Evolutionary conservation across 73 alveolate genomes (phyloP).

Genomic region (Paramecium sonneborni): DNA sequence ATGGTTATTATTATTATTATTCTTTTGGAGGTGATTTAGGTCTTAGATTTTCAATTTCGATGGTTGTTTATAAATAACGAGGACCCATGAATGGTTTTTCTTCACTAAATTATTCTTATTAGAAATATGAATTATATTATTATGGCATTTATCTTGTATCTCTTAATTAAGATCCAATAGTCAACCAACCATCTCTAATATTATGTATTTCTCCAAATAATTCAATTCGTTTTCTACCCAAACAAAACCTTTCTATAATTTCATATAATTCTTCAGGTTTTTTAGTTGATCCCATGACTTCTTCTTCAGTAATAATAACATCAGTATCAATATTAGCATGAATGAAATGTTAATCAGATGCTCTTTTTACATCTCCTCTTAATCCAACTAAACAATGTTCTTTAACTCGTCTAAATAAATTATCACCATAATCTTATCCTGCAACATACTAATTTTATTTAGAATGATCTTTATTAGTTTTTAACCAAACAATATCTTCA

Average conservation of each 20-base stretch:
- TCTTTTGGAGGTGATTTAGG: conserved; percentile 47
- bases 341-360: conserved; percentile 93
- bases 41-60: background rate
- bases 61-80: background rate
- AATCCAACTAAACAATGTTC: conserved; percentile 97
- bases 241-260: conserved; percentile 95
- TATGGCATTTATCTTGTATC: conserved; percentile 31
- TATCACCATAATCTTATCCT: conserved; percentile 66
- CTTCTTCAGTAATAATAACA: conserved; percentile 91
- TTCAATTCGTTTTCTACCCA: conserved; percentile 88
- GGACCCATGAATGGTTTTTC: conserved; percentile 32
- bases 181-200: conserved; percentile 86
- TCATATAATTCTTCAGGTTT: conserved; percentile 94
- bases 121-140: conserved; percentile 56
- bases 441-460: conserved; percentile 41
- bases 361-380: conserved; percentile 95
- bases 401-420: conserved; percentile 79
- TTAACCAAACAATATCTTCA: conserved; percentile 96
- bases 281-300: conserved; percentile 82
- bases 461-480: conserved; percentile 71
- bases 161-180: conserved; percentile 52
- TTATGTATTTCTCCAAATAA: conserved; percentile 90
- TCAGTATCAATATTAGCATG: conserved; percentile 98
- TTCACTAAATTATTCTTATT: conserved; percentile 18
- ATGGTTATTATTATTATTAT: background rate